Base-by-base conservation (phyloP, 176 grass and related monocot genomes). In the Triticum dicoccoides region DNA sequence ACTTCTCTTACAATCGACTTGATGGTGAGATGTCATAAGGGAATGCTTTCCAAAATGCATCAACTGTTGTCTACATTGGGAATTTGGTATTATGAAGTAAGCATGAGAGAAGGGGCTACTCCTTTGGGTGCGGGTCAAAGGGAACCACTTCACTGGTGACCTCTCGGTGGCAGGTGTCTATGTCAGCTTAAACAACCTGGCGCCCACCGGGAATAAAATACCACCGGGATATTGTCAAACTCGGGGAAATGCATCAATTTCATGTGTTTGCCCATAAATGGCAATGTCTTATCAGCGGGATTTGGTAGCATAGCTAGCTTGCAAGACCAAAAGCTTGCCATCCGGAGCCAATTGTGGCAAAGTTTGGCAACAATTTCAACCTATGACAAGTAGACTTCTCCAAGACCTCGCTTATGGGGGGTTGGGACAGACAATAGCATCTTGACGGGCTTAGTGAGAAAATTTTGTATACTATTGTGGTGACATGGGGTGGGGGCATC, bases 1-100 rank as follows among this genome's bases (percentile, higher is more conserved):
- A 96, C 89, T 96, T 99, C 85, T 96, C 97, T 66, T 92, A 93
- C 69, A 99, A 99, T 75, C 84, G 66, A 71, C 94, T 94, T 24
- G 88, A 51, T 0, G 97, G 97, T 10, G 10, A 61, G 9, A 83
- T 99, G 85, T 92, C 97, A 1, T 82, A n/a, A 35, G 87, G 92
- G 37, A 93, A 63, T 3, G 92, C 76, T 78, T 92, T 99, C 70
- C 73, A 38, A 33, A 88, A 90, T 33, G 34, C 86, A 76, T 86
- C 88, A 10, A 29, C 76, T 12, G 42, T 61, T n/a, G 90, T 87
- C 2, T 99, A 87, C 58, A 65, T 85, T 27, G 90, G 89, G 27
- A 99, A 96, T 39, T 17, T 15, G 2, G 94, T 90, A 49, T 49
- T 49, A 49, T 13, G 45, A 1, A 4, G 12, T 49, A 49, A 49